Base-by-base conservation (phyloP, 2,329 filamentous ascomycete genomes). In the Onygena corvina region DNA sequence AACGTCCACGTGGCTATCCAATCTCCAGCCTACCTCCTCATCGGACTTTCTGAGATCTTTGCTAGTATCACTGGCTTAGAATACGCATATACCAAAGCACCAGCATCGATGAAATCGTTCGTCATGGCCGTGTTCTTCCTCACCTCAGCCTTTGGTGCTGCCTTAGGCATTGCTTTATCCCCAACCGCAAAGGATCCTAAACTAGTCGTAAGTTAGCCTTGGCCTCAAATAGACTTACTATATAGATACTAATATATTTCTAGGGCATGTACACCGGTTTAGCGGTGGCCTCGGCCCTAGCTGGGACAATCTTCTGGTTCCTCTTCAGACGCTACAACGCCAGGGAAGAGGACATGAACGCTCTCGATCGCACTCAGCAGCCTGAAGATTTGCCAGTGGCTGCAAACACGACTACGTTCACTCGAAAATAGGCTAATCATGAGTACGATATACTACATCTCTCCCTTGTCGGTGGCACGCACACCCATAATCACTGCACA, bases 21-120 rank as follows among this genome's bases (percentile, higher is more conserved):
- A 53, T 66, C 67, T 2, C 68, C 68, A 1, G 67, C 67, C 25
- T 69, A 72, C 55, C 53, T 71, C 27, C 61, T 71, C 50, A 69
- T 71, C 48, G 67, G 67, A 57, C 46, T 71, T 16, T 69, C 75
- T 1, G 80, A 83, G 60, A 73, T 76, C 49, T 69, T 79, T 50
- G 77, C 78, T 42, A 81, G 77, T 8, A 78, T 85, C 53, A 83
- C 81, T 0, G 77, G 78, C 51, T 73, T 84, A 7, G 83, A 86
- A 62, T 85, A 85, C 56, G 82, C 81, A n/a, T 86, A 80, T 64
- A 83, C 80, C 57, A 84, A 86, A 64, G 82, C 83, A 0, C 82
- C 82, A 1, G 74, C 75, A 40, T 77, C 72, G 60, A 84, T 86
- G 80, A 77, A 80, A 61, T 79, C 76, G 0, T 77, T 76, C 8